Percentiles rank a stretch among this genome's conserved stretches.
These are phyloP conservation scores for Tetrahymena borealis DNA, from an alignment of 73 alveolate genomes.

Conservation along the genomic window DNA sequence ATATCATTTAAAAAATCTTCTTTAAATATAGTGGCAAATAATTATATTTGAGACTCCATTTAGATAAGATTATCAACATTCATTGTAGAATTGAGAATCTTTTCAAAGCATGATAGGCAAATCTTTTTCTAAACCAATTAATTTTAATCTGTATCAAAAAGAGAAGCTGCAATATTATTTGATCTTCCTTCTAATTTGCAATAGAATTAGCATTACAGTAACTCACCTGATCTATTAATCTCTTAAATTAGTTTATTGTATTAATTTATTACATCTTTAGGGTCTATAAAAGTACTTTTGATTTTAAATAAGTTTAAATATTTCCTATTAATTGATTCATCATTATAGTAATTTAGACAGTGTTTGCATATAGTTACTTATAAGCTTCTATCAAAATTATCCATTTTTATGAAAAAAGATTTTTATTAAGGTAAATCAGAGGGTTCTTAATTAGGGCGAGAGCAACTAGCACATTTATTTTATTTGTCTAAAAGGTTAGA, in stretches of 20 bases:
- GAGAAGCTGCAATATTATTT: not conserved
- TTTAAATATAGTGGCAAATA: not conserved
- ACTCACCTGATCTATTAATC: not conserved
- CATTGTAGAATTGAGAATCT: not conserved
- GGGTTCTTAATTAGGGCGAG: not conserved
- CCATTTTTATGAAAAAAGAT: not conserved
- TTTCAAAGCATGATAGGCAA: not conserved
- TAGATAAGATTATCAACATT: not conserved
- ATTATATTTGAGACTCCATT: not conserved
- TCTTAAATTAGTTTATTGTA: not conserved
- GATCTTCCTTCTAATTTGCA: not conserved
- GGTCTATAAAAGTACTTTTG: not conserved
- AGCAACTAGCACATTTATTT: not conserved
- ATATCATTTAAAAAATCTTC: not conserved
- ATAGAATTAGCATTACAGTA: not conserved
- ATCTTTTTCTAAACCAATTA: not conserved
- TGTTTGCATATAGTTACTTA: not conserved
- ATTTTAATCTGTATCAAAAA: not conserved
- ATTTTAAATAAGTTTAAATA: not conserved
- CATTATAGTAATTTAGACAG: not conserved
- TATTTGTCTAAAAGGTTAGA: too few species aligned
- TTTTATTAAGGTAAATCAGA: not conserved
- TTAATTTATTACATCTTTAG: not conserved
- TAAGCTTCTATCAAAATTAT: not conserved
- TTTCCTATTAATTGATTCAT: not conserved